Conservation (phyloP, 345 rosid species). For the Combretum micranthum region DNA sequence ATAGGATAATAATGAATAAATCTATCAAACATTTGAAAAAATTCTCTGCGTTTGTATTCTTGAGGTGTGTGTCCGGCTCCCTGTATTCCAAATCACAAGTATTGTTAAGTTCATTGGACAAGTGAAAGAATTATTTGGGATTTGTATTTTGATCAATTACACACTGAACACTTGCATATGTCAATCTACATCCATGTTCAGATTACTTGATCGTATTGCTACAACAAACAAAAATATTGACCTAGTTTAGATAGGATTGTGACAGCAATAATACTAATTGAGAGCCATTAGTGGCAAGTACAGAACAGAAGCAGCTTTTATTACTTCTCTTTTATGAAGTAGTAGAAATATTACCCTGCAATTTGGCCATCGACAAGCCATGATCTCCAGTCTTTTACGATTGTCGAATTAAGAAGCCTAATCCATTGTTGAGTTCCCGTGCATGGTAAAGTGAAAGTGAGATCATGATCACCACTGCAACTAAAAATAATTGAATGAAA, state of each 20-base stretch:
- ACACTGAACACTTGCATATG: conserved; percentile 19
- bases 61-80: conserved; percentile 28
- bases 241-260: background rate
- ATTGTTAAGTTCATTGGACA: background rate
- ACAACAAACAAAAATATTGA: background rate
- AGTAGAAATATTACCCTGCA: conserved; percentile 15
- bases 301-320: background rate
- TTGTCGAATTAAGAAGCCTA: conserved; percentile 18
- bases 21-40: conserved; percentile 15
- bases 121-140: background rate
- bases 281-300: background rate
- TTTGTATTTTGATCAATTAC: too few species aligned
- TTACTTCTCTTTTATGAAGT: background rate
- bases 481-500: background rate
- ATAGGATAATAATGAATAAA: conserved; percentile 20
- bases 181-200: conserved; percentile 11
- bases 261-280: too few species aligned
- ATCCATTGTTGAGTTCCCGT: conserved; percentile 24
- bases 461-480: conserved; percentile 28
- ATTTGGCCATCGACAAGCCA: conserved; percentile 26
- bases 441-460: conserved; percentile 18
- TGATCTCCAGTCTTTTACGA: conserved; percentile 16
- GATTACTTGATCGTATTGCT: conserved; percentile 23
- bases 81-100: conserved; percentile 2
- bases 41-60: conserved; percentile 18